phyloP scores from a whole-genome alignment of 176 grass and related monocot genomes.

The Avena atlantica region DNA sequence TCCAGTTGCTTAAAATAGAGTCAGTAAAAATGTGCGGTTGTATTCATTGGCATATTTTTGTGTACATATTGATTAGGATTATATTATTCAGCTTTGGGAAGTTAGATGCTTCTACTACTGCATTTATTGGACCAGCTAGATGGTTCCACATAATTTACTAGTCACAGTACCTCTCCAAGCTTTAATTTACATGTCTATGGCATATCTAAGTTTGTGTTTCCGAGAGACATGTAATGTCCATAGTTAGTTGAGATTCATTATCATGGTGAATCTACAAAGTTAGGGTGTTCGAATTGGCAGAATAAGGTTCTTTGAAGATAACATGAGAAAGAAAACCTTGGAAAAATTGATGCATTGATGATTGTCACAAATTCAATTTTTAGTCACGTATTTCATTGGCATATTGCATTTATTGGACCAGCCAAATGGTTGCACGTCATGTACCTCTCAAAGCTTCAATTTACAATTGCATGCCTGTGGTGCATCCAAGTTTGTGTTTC shows the following conservation, averaged over 20 bases:
- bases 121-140: constrained; percentile 34
- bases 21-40: background rate
- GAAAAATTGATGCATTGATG: background rate
- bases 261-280: background rate
- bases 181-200: background rate
- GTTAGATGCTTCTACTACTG: background rate
- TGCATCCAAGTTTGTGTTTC: background rate
- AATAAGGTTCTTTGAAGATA: background rate
- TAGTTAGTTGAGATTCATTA: background rate
- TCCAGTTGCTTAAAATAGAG: background rate
- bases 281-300: background rate
- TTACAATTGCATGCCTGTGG: background rate
- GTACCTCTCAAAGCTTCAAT: constrained; percentile 28
- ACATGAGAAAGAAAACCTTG: background rate
- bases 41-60: background rate
- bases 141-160: constrained; percentile 7
- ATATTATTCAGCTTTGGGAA: background rate
- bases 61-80: constrained; percentile 27
- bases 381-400: too few relatives aligned
- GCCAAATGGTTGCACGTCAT: constrained; percentile 20
- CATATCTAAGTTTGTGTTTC: background rate
- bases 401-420: background rate
- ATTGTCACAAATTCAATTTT: background rate
- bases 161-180: constrained; percentile 22
- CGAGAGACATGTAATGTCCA: background rate